Conservation (phyloP, 1,139 yeast species). For the Kurtzmaniella quercitrusa region DNA sequence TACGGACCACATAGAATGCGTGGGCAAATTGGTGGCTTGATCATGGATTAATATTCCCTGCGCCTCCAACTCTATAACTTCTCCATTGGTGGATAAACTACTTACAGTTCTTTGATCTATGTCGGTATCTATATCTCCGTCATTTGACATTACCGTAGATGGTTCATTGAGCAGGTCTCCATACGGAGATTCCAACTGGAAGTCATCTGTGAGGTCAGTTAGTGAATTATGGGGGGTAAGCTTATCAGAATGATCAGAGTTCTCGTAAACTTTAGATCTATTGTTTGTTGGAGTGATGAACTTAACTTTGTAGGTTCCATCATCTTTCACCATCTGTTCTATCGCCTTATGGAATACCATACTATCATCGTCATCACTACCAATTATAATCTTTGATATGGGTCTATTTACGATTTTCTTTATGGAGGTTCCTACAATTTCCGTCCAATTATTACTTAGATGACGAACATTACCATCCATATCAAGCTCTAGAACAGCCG, state of each 20-base stretch:
- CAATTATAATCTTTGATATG: slow-evolving; percentile 62
- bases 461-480: slow-evolving; percentile 74
- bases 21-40: slow-evolving; percentile 51
- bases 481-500: slow-evolving; percentile 83
- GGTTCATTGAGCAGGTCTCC: slow-evolving; percentile 11
- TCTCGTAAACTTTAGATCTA: slow-evolving; percentile 4
- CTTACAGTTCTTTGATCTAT: slow-evolving; percentile 12
- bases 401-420: slow-evolving; percentile 54
- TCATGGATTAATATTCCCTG: slow-evolving; percentile 92
- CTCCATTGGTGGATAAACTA: slow-evolving; percentile 51
- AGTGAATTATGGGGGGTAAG: slow-evolving; percentile 27
- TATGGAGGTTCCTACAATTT: slow-evolving; percentile 63
- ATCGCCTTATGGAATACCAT: slow-evolving; percentile 69
- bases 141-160: slow-evolving; percentile 3
- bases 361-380: slow-evolving; percentile 58
- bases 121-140: slow-evolving; percentile 8
- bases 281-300: slow-evolving; percentile 58
- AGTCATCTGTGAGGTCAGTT: slow-evolving; percentile 3
- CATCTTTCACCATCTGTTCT: slow-evolving; percentile 66
- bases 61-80: slow-evolving; percentile 75
- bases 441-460: slow-evolving; percentile 73
- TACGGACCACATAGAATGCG: slow-evolving; percentile 91
- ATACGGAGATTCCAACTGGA: slow-evolving; percentile 3
- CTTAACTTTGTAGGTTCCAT: slow-evolving; percentile 71
- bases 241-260: slow-evolving; percentile 14